Evolutionary conservation across 129 eudicot genomes (phyloP).

Genomic region (Pseudognaphalium luteoalbum): DNA sequence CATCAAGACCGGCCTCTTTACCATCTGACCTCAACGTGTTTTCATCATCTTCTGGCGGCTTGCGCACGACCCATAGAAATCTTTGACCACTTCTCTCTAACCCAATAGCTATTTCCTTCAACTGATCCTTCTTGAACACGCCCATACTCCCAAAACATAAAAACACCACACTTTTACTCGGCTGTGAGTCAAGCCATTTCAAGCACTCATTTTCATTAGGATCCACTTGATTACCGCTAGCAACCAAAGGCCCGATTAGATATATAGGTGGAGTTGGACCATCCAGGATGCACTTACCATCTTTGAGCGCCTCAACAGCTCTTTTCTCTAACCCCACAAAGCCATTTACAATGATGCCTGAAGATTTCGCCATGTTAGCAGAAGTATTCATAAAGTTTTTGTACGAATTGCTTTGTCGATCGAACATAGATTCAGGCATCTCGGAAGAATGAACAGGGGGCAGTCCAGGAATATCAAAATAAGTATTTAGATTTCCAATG

Average conservation of each 20-base stretch:
- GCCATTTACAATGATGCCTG: slow-evolving; percentile 1
- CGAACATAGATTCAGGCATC: slow-evolving; percentile 18
- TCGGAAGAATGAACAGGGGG: slow-evolving; percentile 40
- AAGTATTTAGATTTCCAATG: slow-evolving; percentile 4
- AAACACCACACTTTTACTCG: slow-evolving; percentile 30
- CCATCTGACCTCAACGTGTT: neutral
- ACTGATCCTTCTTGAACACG: slow-evolving; percentile 36
- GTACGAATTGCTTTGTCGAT: slow-evolving; percentile 3
- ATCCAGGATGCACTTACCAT: slow-evolving; percentile 33
- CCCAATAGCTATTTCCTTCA: slow-evolving; percentile 53
- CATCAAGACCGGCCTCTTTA: slow-evolving; percentile 34
- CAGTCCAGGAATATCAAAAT: slow-evolving; percentile 38
- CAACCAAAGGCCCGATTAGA: slow-evolving; percentile 48
- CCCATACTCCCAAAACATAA: slow-evolving; percentile 67
- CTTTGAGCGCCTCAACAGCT: slow-evolving; percentile 28
- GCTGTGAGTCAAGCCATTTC: slow-evolving; percentile 17
- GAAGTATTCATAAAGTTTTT: slow-evolving; percentile 47
- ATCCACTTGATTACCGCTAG: neutral
- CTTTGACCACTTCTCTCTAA: slow-evolving; percentile 47
- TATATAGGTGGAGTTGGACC: slow-evolving; percentile 46
- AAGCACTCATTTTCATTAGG: neutral
- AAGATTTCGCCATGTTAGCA: slow-evolving; percentile 18
- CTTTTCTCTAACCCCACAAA: slow-evolving; percentile 17
- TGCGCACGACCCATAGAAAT: slow-evolving; percentile 58
- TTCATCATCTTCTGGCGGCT: slow-evolving; percentile 31